These are phyloP conservation scores for Hypomontagnella monticulosa DNA, from an alignment of 495 filamentous ascomycete genomes.

Conservation along the genomic window DNA sequence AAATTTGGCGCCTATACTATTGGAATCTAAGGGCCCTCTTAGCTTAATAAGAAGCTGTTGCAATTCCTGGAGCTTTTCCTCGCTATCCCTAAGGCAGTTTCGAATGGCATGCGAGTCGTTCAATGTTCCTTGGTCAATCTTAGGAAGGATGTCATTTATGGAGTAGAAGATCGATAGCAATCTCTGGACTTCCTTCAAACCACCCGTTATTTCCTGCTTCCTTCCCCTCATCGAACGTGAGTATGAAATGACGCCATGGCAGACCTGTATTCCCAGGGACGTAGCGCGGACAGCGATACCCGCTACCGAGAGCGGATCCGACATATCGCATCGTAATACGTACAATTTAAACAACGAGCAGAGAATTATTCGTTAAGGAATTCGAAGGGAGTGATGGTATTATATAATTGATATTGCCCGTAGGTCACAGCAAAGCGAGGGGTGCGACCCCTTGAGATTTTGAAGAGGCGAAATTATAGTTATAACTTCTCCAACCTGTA, in stretches of 20 bases:
- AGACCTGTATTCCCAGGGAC: slow-evolving; percentile 35
- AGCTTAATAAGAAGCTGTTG: neutral
- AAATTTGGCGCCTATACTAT: neutral
- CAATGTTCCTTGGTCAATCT: neutral
- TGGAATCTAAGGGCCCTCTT: neutral
- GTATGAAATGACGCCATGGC: slow-evolving; percentile 30
- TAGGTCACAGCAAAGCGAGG: no score
- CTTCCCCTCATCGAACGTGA: slow-evolving; percentile 10
- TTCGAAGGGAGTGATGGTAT: no score
- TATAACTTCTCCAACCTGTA: no score
- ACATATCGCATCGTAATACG: neutral
- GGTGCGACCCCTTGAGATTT: no score
- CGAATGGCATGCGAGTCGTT: neutral
- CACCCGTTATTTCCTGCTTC: slow-evolving; percentile 11
- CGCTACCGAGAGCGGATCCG: slow-evolving; percentile 9
- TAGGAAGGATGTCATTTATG: neutral
- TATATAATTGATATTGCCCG: no score
- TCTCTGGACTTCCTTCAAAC: neutral
- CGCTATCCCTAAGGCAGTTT: slow-evolving; percentile 2
- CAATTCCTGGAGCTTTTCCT: neutral
- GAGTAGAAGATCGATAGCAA: neutral
- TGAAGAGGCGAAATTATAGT: no score
- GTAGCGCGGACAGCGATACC: slow-evolving; percentile 24
- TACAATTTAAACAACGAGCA: no score
- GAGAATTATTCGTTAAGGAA: no score